Base-by-base conservation (phyloP, 1,284 basidiomycete genomes). In the Puccinia coronata region DNA sequence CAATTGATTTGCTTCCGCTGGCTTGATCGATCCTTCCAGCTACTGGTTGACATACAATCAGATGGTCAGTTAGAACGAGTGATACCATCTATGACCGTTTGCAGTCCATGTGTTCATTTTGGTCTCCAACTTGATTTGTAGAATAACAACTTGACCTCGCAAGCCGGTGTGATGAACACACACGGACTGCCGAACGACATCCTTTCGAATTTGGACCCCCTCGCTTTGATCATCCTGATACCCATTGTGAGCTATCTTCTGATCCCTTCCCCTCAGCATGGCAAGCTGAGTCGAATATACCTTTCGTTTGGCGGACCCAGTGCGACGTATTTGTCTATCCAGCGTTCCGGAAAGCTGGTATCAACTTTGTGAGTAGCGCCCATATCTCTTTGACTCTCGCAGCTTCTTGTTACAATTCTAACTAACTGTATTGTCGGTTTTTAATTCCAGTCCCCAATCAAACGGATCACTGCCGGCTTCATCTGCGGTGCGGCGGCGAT, bases 161-260 rank as follows among this genome's bases (percentile, higher is more conserved):
- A 88, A 84, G 87, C 87, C 39, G 86, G 84, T 8, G 65, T 82
- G 14, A 61, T 84, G 65, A 82, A 84, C 77, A 84, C 83, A 0
- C 82, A 83, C 55, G 84, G 84, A 41, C 59, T 87, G 6, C 93
- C 93, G 12, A 95, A 94, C 85, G 93, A 94, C 84, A 87, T 95
- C 59, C 87, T 94, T 82, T 92, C 92, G 69, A 93, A 93, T 86
- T 87, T 94, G 73, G 91, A 94, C 84, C 93, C 93, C 2, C 87
- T 94, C 71, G 89, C 91, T 3, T 88, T 93, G 88, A 92, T 83
- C 90, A 84, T 85, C 57, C 82, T 83, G 34, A 83, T 83, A 47
- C 83, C 83, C 8, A 82, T 84, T 47, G 82, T 88, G 82, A 92
- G 93, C 85, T 82, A 20, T 41, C 18, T 67, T 39, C 41, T 25